These are phyloP conservation scores for Typha latifolia DNA, from an alignment of 176 grass and related monocot species.

Conservation along the genomic window DNA sequence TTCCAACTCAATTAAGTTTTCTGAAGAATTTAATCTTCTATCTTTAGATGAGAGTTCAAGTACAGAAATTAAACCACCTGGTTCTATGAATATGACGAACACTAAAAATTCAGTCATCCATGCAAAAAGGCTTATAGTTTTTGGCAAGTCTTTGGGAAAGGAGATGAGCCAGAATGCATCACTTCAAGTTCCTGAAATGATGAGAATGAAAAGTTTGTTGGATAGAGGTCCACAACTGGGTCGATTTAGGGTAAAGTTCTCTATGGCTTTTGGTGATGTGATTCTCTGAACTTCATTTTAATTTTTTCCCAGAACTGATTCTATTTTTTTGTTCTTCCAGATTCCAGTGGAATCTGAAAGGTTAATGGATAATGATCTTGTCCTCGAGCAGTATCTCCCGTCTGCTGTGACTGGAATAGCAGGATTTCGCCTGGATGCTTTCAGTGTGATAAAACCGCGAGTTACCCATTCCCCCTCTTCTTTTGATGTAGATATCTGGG, in stretches of 20 bases:
- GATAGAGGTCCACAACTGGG: conserved; percentile 52
- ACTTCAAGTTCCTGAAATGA: conserved; percentile 29
- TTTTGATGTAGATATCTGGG: conserved; percentile 30
- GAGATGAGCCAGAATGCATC: conserved; percentile 54
- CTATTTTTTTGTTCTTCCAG: conserved; percentile 33
- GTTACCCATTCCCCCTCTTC: conserved; percentile 74
- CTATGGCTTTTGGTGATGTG: conserved; percentile 10
- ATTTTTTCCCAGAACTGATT: conserved; percentile 18
- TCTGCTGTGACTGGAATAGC: conserved; percentile 72
- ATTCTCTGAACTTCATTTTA: conserved; percentile 14
- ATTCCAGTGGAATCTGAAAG: conserved; percentile 73
- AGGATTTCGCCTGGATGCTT: conserved; percentile 91
- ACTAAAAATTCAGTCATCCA: conserved; percentile 54
- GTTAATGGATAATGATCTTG: conserved; percentile 72
- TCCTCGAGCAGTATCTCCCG: conserved; percentile 79
- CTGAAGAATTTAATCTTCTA: conserved; percentile 64
- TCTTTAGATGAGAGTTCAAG: conserved; percentile 54
- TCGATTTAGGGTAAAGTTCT: conserved; percentile 76
- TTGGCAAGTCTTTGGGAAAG: conserved; percentile 56
- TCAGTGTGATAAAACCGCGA: conserved; percentile 63
- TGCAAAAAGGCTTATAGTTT: conserved; percentile 85
- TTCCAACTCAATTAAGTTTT: conserved; percentile 36
- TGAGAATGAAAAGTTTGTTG: conserved; percentile 73
- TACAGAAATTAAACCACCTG: conserved; percentile 29
- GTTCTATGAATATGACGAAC: neutral